Conservation (phyloP, 306 rosid genomes). For the Gleditsia sinensis region DNA sequence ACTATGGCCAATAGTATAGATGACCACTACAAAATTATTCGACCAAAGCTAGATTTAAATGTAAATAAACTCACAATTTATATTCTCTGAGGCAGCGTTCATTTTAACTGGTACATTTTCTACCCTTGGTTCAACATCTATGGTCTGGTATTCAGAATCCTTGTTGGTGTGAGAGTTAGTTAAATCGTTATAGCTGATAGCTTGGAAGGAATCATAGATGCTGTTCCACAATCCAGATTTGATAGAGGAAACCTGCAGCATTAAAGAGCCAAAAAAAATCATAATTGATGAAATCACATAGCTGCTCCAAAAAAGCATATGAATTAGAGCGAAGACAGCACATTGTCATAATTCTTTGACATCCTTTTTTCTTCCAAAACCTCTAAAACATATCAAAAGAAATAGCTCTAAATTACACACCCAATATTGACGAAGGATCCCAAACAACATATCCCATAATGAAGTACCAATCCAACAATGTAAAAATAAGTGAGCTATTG, state of each 20-base stretch:
- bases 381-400: too few relatives aligned
- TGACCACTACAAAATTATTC: slow-evolving; percentile 2
- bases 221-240: slow-evolving; percentile 85
- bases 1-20: slow-evolving; percentile 5
- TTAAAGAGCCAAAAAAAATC: neutral
- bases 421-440: too few relatives aligned
- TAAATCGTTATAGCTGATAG: slow-evolving; percentile 46
- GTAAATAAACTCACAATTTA: slow-evolving; percentile 52
- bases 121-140: slow-evolving; percentile 67
- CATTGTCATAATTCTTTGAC: too few relatives aligned
- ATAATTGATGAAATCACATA: slow-evolving; percentile 12
- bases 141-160: slow-evolving; percentile 52
- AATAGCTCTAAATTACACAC: too few relatives aligned
- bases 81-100: slow-evolving; percentile 34
- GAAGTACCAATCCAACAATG: too few relatives aligned
- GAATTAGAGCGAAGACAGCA: too few relatives aligned
- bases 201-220: slow-evolving; percentile 80
- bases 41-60: slow-evolving; percentile 23
- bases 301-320: neutral
- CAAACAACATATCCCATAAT: too few relatives aligned
- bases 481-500: too few relatives aligned
- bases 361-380: too few relatives aligned
- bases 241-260: slow-evolving; percentile 70
- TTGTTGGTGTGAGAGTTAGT: slow-evolving; percentile 43
- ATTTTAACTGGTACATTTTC: slow-evolving; percentile 30